A percentile compares a stretch with the other conserved stretches of the same genome.
Evolutionary conservation across 2,329 filamentous ascomycete genomes (phyloP).

Genomic region (Aspergillus sp.): DNA sequence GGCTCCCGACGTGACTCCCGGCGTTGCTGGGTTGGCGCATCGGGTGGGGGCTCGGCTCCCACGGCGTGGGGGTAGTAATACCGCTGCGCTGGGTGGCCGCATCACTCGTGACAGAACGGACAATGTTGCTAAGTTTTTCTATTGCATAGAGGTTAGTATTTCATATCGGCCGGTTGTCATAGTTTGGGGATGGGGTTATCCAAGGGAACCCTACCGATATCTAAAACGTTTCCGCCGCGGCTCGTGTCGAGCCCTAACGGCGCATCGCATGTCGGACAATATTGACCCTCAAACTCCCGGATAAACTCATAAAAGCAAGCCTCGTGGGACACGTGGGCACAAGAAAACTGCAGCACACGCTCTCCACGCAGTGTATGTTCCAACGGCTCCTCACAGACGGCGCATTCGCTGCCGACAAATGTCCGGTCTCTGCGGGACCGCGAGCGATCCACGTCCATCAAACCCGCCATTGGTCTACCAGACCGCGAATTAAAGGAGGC

Average conservation of each 20-base stretch:
- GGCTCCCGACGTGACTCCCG: constrained; percentile 10
- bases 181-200: too few species aligned
- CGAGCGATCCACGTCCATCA: constrained; percentile 73
- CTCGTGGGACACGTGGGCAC: constrained; percentile 94
- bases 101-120: constrained; percentile 77
- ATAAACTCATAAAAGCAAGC: constrained; percentile 99
- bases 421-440: constrained; percentile 85
- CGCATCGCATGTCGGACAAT: constrained; percentile 90
- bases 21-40: constrained; percentile 35
- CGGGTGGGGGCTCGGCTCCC: constrained; percentile 46
- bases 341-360: constrained; percentile 91
- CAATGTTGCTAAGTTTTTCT: constrained; percentile 95
- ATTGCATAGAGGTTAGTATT: constrained; percentile 24
- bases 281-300: constrained; percentile 88
- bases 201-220: constrained; percentile 67
- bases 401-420: constrained; percentile 91
- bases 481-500: constrained; percentile 39
- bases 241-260: constrained; percentile 90
- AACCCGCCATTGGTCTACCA: constrained; percentile 56
- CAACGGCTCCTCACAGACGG: constrained; percentile 92
- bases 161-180: background rate
- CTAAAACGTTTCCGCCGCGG: constrained; percentile 85
- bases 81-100: constrained; percentile 50
- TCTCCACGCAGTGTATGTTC: constrained; percentile 94
- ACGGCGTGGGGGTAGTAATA: constrained; percentile 61